Evolutionary conservation across 805 yeast species (phyloP), one percentile per base, ranked within the genome.

Genomic region (Komagataella pastoris): DNA sequence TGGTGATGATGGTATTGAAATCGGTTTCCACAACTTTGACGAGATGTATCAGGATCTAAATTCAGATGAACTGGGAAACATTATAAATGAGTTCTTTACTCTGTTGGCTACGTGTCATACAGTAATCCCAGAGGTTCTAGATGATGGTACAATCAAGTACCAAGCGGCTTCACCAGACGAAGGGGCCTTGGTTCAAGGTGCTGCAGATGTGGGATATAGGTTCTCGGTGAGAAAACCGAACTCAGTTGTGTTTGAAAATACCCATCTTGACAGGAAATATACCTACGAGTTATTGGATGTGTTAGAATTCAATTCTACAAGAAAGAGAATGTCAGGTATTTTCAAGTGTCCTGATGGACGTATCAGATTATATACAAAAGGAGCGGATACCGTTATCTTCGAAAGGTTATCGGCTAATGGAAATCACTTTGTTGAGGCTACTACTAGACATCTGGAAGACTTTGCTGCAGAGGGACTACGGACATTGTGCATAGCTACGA

Each of bases 121-220:
- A 0, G 99, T 93, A 46, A 93, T 93, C 55, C 99, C 99, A 0
- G 99, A 93, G 65, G 71, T 77, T 17, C 75, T 74, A 54, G 81
- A 74, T 1, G 71, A 70, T 52, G 87, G 85, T 0, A 58, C 74
- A 2, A 82, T 93, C 56, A 90, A 88, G 64, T 93, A 95, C 65
- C 99, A 93, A 68, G 99, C 99, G 1, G 97, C 99, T 0, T 90
- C 98, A 0, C 99, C 99, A 0, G 99, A 93, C 70, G 99, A 95
- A 71, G 99, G 99, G 50, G 99, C 99, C 0, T 73, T 93, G 55
- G 99, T 93, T 2, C 89, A 90, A 59, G 99, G 99, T 53, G 98
- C 96, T 17, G 93, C 97, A 0, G 74, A 73, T 60, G 70, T 91
- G 48, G 98, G 97, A 0, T 93, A 85, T 63, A 81, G 76, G 55